A percentile compares a stretch with the other conserved stretches of the same genome.
Evolutionary conservation across 129 eudicot species (phyloP).

Genomic region (Chrysanthemum lavandulifolium): DNA sequence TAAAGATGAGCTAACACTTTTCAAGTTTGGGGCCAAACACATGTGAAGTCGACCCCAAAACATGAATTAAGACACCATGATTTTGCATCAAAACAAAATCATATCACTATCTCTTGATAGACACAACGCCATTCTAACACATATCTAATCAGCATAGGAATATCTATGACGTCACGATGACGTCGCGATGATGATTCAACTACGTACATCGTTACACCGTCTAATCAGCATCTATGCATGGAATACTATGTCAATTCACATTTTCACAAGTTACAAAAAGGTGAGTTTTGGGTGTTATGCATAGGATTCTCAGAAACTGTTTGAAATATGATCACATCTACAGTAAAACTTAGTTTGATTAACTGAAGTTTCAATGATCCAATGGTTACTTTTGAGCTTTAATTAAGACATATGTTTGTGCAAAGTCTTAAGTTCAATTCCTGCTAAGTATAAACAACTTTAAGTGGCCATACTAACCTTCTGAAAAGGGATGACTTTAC

Average conservation of each 20-base stretch:
- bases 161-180: neutral
- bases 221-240: neutral
- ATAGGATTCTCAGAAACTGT: neutral
- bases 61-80: conserved; percentile 23
- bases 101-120: conserved; percentile 21
- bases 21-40: conserved; percentile 31
- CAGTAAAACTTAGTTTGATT: too few relatives aligned
- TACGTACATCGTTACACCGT: neutral
- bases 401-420: too few relatives aligned
- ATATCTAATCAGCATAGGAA: too few relatives aligned
- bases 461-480: too few relatives aligned
- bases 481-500: too few relatives aligned
- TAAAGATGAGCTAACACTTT: conserved; percentile 29
- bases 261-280: neutral
- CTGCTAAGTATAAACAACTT: too few relatives aligned
- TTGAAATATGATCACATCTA: too few relatives aligned
- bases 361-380: too few relatives aligned
- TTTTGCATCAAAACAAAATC: conserved; percentile 27
- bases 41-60: conserved; percentile 34
- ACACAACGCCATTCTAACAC: conserved; percentile 14
- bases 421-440: too few relatives aligned
- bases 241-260: conserved; percentile 24
- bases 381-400: too few relatives aligned
- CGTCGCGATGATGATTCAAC: neutral
- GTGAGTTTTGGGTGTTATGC: neutral